A percentile compares a stretch with the other conserved stretches of the same genome.
Conservation (phyloP, 2,329 filamentous ascomycete genomes). For the Talaromyces funiculosus region DNA sequence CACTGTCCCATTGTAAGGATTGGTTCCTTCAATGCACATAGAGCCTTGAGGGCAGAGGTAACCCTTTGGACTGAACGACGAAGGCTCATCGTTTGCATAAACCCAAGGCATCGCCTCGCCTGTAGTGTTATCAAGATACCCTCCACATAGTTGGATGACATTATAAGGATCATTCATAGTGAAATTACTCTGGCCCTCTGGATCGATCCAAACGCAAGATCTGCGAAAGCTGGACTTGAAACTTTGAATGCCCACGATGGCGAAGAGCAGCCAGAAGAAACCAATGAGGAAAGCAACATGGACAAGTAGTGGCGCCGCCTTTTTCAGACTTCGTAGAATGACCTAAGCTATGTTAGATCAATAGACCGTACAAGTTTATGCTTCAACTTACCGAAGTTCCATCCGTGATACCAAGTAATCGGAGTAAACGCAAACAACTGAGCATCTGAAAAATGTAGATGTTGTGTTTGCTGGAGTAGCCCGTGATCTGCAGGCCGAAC, state of each 20-base stretch:
- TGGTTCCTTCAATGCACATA: slow-evolving; percentile 70
- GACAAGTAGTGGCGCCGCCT: slow-evolving; percentile 82
- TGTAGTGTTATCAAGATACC: slow-evolving; percentile 61
- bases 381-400: slow-evolving; percentile 70
- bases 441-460: slow-evolving; percentile 94
- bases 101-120: slow-evolving; percentile 64
- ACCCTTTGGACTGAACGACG: slow-evolving; percentile 59
- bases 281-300: slow-evolving; percentile 90
- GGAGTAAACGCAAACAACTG: slow-evolving; percentile 85
- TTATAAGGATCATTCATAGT: slow-evolving; percentile 50
- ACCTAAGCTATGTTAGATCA: slow-evolving; percentile 50
- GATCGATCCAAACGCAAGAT: slow-evolving; percentile 72
- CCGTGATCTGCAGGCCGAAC: slow-evolving; percentile 65
- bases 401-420: slow-evolving; percentile 84
- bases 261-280: slow-evolving; percentile 97
- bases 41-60: slow-evolving; percentile 83
- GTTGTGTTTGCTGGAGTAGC: slow-evolving; percentile 63
- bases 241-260: slow-evolving; percentile 92
- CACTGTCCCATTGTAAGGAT: slow-evolving; percentile 77
- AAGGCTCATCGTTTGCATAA: slow-evolving; percentile 49
- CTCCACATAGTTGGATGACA: slow-evolving; percentile 75
- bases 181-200: slow-evolving; percentile 39
- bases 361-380: background rate
- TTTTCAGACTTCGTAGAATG: slow-evolving; percentile 90
- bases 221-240: slow-evolving; percentile 80